Evolutionary conservation across 306 rosid species (phyloP).

Genomic region (Cicer chorassanicum): DNA sequence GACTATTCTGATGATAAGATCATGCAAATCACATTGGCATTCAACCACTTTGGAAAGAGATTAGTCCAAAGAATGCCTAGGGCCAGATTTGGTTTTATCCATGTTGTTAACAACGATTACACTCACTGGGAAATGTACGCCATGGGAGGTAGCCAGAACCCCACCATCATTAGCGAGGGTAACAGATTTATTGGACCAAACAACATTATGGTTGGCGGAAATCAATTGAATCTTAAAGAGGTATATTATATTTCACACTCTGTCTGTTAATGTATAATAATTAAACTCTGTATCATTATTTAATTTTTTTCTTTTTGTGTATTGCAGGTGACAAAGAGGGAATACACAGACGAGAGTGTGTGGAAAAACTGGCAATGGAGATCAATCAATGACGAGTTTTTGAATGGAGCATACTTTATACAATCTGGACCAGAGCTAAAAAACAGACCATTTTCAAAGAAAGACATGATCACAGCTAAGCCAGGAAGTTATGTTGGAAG

Average conservation of each 20-base stretch:
- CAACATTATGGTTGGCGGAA: background rate
- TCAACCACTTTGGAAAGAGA: slow-evolving; percentile 83
- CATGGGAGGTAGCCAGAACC: slow-evolving; percentile 75
- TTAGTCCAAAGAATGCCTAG: slow-evolving; percentile 83
- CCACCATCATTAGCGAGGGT: slow-evolving; percentile 84
- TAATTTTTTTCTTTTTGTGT: too few relatives aligned
- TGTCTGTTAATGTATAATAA: too few relatives aligned
- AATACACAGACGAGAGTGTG: slow-evolving; percentile 41
- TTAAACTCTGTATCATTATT: too few relatives aligned
- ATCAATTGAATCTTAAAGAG: background rate
- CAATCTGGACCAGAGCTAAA: slow-evolving; percentile 52
- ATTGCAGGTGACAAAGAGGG: slow-evolving; percentile 66
- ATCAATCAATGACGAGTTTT: slow-evolving; percentile 68
- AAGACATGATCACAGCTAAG: slow-evolving; percentile 60
- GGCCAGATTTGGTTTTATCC: slow-evolving; percentile 69
- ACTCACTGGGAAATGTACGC: slow-evolving; percentile 91
- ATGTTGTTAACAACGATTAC: slow-evolving; percentile 78
- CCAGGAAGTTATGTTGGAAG: slow-evolving; percentile 55
- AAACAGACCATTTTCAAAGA: slow-evolving; percentile 43
- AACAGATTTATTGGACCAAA: slow-evolving; percentile 68
- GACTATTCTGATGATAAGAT: slow-evolving; percentile 46
- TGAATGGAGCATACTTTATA: slow-evolving; percentile 73
- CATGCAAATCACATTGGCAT: slow-evolving; percentile 82
- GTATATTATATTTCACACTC: too few relatives aligned
- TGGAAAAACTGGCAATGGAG: slow-evolving; percentile 80